These are phyloP conservation scores for Tolypocladium pustulatum DNA, from an alignment of 2,329 filamentous ascomycete species.

Conservation along the genomic window DNA sequence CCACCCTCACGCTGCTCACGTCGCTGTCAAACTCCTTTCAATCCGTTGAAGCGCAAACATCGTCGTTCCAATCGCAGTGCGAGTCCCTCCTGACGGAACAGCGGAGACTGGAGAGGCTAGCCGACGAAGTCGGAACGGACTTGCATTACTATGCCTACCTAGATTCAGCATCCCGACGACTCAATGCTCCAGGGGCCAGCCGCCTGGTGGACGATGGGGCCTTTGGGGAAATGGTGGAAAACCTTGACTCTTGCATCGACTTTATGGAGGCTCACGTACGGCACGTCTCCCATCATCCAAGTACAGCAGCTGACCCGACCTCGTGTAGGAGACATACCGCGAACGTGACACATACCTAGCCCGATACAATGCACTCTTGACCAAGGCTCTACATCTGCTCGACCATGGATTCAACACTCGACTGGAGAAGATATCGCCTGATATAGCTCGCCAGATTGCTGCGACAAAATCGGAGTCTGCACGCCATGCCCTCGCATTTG, in stretches of 20 bases:
- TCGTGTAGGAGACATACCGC: constrained; percentile 60
- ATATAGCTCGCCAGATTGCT: constrained; percentile 43
- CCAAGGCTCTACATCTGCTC: constrained; percentile 51
- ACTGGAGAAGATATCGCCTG: constrained; percentile 41
- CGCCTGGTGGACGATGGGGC: constrained; percentile 74
- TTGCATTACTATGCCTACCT: constrained; percentile 92
- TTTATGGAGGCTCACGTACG: constrained; percentile 84
- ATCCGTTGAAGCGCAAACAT: constrained; percentile 79
- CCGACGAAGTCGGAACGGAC: constrained; percentile 77
- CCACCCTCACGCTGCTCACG: constrained; percentile 64
- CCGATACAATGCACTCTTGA: constrained; percentile 72
- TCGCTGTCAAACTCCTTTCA: constrained; percentile 78
- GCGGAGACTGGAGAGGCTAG: constrained; percentile 64
- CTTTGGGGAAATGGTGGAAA: constrained; percentile 79
- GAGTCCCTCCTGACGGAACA: constrained; percentile 80
- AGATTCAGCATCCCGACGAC: constrained; percentile 76
- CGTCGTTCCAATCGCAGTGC: constrained; percentile 86
- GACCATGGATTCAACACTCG: constrained; percentile 45
- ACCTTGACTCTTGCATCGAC: constrained; percentile 79
- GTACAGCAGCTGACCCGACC: background rate
- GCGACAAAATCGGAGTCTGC: constrained; percentile 48
- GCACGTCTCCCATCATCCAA: background rate
- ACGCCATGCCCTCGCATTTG: constrained; percentile 48
- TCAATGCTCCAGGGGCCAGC: constrained; percentile 86
- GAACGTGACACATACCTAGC: constrained; percentile 83